Base-by-base conservation (phyloP, 1,284 basidiomycete species). In the Ustilago vetiveriae region DNA sequence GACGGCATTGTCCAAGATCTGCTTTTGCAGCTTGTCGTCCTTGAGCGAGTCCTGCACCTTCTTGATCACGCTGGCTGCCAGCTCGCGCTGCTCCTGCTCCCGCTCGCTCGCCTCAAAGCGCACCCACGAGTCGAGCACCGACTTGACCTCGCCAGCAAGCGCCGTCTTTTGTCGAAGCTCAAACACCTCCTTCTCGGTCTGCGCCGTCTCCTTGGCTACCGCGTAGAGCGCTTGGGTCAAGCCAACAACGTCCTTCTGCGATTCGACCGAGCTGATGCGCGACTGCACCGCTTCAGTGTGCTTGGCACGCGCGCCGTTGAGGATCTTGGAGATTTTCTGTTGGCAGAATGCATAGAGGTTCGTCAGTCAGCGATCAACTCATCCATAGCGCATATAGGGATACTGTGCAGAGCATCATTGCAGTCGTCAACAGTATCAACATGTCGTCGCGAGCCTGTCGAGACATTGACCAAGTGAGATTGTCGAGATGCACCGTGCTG, bases 121-220 rank as follows among this genome's bases (percentile, higher is more conserved):
- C 63, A 95, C 94, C 94, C 95, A 98, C 82, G 90, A 92, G 87
- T 98, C 96, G 60, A 98, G 88, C 33, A 98, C 94, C 33, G 89
- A 78, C 86, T 98, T 98, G 83, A 97, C 86, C 85, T 98, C 96
- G 46, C 90, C 74, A 33, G 94, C 90, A 76, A 98, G 85, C 45
- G 88, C 88, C 71, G 90, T 89, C 84, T 92, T 91, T 86, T 98
- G 95, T 80, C 88, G 87, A 82, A 94, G 90, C 64, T 91, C 88
- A 79, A 98, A 98, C 60, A 91, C 90, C 80, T 92, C 89, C 76
- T 90, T 87, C 85, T 98, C 95, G 77, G 95, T 86, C 79, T 89
- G 84, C 58, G 94, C 94, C 67, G 94, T 98, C 84, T 98, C 93
- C 91, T 96, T 96, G 79, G 95, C 94, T 57, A 98, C 85, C 54